Percentiles rank a stretch among this genome's conserved stretches.
phyloP scores from a whole-genome alignment of 345 rosid genomes.

The Carallia pectinifolia region DNA sequence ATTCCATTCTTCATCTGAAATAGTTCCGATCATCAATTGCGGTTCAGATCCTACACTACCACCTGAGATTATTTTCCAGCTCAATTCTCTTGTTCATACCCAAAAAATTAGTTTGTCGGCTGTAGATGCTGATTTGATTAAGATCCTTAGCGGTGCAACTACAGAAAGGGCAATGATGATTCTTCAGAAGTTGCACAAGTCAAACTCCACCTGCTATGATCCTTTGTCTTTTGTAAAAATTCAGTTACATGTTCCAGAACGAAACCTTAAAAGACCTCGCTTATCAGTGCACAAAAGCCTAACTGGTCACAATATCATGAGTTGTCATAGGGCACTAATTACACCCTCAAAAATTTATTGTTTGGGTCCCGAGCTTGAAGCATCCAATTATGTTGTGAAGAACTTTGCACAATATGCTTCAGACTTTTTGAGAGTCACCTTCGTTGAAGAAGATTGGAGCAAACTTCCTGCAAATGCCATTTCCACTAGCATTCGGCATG shows the following conservation, averaged over 20 bases:
- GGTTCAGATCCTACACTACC: conserved; percentile 40
- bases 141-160: conserved; percentile 40
- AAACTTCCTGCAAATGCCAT: conserved; percentile 65
- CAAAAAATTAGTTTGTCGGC: conserved; percentile 70
- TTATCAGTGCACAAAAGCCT: conserved; percentile 41
- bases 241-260: conserved; percentile 35
- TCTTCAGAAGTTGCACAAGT: conserved; percentile 71
- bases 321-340: conserved; percentile 72
- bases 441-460: conserved; percentile 97
- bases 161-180: conserved; percentile 48
- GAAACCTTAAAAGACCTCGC: conserved; percentile 37
- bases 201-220: conserved; percentile 57
- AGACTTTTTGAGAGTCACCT: conserved; percentile 82
- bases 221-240: conserved; percentile 52
- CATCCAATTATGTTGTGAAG: conserved; percentile 79
- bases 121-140: conserved; percentile 41
- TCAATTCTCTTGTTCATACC: conserved; percentile 75
- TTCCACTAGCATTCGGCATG: conserved; percentile 61
- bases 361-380: conserved; percentile 90
- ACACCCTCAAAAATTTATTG: conserved; percentile 87
- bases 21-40: conserved; percentile 60
- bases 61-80: conserved; percentile 75
- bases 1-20: conserved; percentile 44
- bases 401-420: conserved; percentile 70
- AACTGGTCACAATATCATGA: conserved; percentile 56